phyloP scores from a whole-genome alignment of 129 eudicot species.

The Silybum marianum region DNA sequence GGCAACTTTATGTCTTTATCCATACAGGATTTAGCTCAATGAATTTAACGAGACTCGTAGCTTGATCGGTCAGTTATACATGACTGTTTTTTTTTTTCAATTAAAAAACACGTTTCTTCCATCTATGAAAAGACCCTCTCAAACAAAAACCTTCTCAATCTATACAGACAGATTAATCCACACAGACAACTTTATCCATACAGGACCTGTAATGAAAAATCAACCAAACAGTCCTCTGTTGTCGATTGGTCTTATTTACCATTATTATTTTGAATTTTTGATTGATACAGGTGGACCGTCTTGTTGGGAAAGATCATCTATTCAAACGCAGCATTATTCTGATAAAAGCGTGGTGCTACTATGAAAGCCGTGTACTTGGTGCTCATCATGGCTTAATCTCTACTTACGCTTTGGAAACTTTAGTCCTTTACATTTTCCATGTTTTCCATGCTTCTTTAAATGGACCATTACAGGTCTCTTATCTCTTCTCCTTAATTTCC shows the following conservation, averaged over 20 bases:
- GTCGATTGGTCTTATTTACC: background rate
- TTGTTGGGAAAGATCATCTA: slow-evolving; percentile 52
- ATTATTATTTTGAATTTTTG: too few relatives aligned
- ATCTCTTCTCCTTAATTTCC: background rate
- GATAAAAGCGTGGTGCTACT: slow-evolving; percentile 70
- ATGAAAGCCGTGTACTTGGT: slow-evolving; percentile 44
- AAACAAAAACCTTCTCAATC: too few relatives aligned
- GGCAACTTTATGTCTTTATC: too few relatives aligned
- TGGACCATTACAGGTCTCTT: slow-evolving; percentile 40
- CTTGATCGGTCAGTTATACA: too few relatives aligned
- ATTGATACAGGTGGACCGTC: slow-evolving; percentile 54
- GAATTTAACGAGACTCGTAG: too few relatives aligned
- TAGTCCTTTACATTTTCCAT: slow-evolving; percentile 49
- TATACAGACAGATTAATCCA: too few relatives aligned
- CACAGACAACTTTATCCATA: too few relatives aligned
- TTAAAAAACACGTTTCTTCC: too few relatives aligned
- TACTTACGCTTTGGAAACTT: slow-evolving; percentile 47
- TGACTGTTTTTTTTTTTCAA: too few relatives aligned
- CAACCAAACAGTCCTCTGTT: background rate
- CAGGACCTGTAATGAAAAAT: too few relatives aligned
- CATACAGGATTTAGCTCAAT: too few relatives aligned
- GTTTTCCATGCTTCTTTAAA: slow-evolving; percentile 52
- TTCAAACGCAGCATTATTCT: slow-evolving; percentile 62
- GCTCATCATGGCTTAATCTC: slow-evolving; percentile 48
- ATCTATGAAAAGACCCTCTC: too few relatives aligned